phyloP scores from a whole-genome alignment of 495 filamentous ascomycete species.

The Penicillium psychrofluorescens region DNA sequence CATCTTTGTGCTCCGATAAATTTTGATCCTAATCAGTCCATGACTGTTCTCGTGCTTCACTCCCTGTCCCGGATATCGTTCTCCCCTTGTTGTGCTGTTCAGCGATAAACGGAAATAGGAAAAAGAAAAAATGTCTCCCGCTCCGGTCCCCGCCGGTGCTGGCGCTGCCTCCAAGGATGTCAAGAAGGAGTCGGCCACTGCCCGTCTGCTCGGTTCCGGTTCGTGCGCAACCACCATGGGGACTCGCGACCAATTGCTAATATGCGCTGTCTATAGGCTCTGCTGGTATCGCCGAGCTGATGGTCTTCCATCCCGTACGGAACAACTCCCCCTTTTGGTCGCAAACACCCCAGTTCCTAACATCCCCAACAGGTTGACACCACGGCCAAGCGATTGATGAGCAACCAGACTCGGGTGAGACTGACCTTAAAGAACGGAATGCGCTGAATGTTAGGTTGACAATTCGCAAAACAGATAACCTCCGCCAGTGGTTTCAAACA shows the following conservation, averaged over 20 bases:
- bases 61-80: slow-evolving; percentile 1
- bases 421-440: neutral
- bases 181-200: slow-evolving; percentile 84
- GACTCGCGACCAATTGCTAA: slow-evolving; percentile 12
- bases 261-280: slow-evolving; percentile 49
- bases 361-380: slow-evolving; percentile 71
- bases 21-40: slow-evolving; percentile 16
- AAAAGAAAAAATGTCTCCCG: slow-evolving; percentile 42
- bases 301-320: slow-evolving; percentile 91
- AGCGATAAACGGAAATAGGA: neutral
- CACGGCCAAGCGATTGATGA: slow-evolving; percentile 98
- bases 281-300: slow-evolving; percentile 91
- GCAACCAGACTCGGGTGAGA: slow-evolving; percentile 76
- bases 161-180: slow-evolving; percentile 52
- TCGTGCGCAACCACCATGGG: slow-evolving; percentile 16
- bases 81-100: slow-evolving; percentile 5
- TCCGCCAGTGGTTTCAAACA: slow-evolving; percentile 60
- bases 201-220: slow-evolving; percentile 89
- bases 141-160: slow-evolving; percentile 36
- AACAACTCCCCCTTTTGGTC: neutral
- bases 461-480: slow-evolving; percentile 43
- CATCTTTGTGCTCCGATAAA: slow-evolving; percentile 11
- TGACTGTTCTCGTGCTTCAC: slow-evolving; percentile 12
- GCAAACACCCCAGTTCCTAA: slow-evolving; percentile 12
- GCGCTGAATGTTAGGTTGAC: neutral